Conservation (phyloP, 495 filamentous ascomycete genomes). For the Neurospora sp. region DNA sequence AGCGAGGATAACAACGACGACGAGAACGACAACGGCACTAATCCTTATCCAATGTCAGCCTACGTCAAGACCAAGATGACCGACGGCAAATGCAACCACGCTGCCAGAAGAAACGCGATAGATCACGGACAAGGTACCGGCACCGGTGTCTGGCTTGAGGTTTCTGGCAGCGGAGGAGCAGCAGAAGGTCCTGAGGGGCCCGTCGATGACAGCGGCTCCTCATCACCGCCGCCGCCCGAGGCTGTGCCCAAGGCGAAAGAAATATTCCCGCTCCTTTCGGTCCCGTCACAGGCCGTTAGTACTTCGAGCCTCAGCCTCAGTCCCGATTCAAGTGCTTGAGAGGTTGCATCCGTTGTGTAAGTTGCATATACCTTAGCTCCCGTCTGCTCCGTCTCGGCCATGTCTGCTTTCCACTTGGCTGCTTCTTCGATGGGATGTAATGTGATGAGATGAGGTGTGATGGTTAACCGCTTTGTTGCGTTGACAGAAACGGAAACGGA, state of each 20-base stretch:
- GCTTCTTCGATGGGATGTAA: background rate
- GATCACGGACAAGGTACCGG: background rate
- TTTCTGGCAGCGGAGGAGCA: background rate
- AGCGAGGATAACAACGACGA: background rate
- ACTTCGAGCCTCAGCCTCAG: background rate
- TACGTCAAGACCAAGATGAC: background rate
- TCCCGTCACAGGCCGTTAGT: background rate
- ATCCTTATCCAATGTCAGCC: background rate
- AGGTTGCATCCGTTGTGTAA: background rate
- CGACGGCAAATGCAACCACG: background rate
- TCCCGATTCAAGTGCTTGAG: background rate
- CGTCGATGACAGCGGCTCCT: background rate
- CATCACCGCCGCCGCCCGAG: background rate
- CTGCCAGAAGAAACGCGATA: background rate
- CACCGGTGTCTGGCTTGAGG: background rate
- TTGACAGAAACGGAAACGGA: background rate
- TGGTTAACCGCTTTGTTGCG: background rate
- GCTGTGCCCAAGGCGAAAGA: background rate
- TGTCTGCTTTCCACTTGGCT: background rate
- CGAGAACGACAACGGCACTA: background rate
- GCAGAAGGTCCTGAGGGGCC: background rate
- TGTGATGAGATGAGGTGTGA: background rate
- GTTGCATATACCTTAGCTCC: background rate
- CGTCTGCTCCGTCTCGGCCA: background rate
- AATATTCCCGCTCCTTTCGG: background rate